A percentile compares a stretch with the other conserved stretches of the same genome.
Conservation (phyloP, 2,329 filamentous ascomycete species). For the Sarocladium oryzae region DNA sequence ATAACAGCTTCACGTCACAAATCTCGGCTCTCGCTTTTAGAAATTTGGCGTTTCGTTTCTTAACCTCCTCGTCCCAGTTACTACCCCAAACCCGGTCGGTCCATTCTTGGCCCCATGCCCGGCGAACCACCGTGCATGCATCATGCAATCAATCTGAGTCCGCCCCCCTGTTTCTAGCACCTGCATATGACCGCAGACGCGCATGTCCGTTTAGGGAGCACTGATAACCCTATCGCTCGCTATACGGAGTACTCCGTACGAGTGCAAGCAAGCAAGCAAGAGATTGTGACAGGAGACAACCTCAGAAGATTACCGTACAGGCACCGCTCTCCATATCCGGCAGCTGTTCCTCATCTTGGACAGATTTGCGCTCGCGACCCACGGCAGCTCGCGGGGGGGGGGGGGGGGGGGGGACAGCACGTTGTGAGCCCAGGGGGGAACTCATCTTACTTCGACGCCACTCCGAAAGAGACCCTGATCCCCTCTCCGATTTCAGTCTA, state of each 20-base stretch:
- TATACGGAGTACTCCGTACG: no score
- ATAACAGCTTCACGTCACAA: no score
- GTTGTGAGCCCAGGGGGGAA: background rate
- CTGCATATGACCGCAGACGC: background rate
- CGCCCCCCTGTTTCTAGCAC: background rate
- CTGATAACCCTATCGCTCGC: no score
- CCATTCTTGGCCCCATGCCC: background rate
- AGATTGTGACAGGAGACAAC: no score
- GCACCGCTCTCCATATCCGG: background rate
- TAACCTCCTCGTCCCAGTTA: background rate
- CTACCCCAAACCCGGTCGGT: no score
- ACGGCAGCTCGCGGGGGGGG: no score
- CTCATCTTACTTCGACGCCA: slow-evolving; percentile 8
- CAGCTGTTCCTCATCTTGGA: background rate
- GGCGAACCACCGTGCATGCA: background rate
- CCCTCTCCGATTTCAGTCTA: slow-evolving; percentile 4
- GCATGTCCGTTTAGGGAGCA: no score
- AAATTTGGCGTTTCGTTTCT: background rate
- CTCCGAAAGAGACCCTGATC: slow-evolving; percentile 4
- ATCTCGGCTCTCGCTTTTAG: no score
- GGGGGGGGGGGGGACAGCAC: background rate
- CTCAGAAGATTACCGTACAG: background rate
- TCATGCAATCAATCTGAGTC: background rate
- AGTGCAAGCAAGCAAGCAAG: no score
- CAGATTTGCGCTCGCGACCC: background rate